Evolutionary conservation across 2,329 filamentous ascomycete species (phyloP).

Genomic region (Diaporthe velutina): DNA sequence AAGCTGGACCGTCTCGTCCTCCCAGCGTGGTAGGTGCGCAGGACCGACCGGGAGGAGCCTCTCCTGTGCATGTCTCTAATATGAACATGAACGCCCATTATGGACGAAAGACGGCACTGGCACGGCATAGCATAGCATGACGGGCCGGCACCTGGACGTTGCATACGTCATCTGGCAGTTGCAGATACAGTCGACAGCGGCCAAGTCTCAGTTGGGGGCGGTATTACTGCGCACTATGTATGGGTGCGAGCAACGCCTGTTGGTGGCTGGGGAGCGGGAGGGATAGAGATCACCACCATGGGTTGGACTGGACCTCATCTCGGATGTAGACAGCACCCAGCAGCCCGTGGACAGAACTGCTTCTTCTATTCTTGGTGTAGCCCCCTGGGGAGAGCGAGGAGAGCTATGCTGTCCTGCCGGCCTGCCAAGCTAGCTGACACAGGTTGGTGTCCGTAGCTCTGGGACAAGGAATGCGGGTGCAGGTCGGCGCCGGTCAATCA

Average conservation of each 20-base stretch:
- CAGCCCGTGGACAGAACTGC: background rate
- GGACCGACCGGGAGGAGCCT: background rate
- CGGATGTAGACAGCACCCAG: background rate
- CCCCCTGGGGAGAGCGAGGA: background rate
- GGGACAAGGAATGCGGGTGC: conserved; percentile 12
- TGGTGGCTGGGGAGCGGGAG: conserved; percentile 7
- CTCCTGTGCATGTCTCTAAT: background rate
- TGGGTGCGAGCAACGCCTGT: conserved; percentile 4
- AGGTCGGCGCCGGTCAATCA: conserved; percentile 9
- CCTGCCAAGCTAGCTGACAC: conserved; percentile 23
- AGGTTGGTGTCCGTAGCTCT: conserved; percentile 8
- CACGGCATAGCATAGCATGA: background rate
- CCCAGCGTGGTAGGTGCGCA: background rate
- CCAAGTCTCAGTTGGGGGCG: conserved; percentile 13
- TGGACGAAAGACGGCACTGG: background rate
- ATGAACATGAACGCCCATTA: background rate
- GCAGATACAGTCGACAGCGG: background rate
- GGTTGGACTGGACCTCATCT: conserved; percentile 8
- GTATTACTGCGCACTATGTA: background rate
- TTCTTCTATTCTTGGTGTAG: conserved; percentile 14
- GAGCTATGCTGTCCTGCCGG: background rate
- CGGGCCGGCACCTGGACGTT: background rate
- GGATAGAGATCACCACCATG: background rate
- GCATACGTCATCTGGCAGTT: conserved; percentile 18
- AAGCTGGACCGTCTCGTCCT: background rate